Evolutionary conservation across 768 basidiomycete genomes (phyloP), one percentile per base, ranked within the genome.

Genomic region (Lentinula guzmanii): DNA sequence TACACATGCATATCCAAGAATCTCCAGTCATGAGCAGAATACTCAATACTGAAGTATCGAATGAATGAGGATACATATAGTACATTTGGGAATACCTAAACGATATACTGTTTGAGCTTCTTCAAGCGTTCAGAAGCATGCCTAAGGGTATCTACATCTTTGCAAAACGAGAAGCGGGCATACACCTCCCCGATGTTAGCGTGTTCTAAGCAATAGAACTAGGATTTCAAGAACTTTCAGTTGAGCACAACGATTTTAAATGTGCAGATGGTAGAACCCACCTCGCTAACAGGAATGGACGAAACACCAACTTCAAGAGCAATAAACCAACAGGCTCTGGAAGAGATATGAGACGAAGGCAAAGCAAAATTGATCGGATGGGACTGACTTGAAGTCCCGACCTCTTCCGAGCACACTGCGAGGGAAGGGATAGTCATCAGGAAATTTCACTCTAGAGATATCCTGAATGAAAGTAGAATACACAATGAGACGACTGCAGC

Each of bases 151-250:
- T 91, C 92, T 21, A 86, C 65, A 68, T 98, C 96, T 70, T 99
- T 99, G 81, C 97, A 98, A 79, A 97, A 95, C 1, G 95, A 89
- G 71, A 98, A 98, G 60, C 93, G 84, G 21, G 83, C 86, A 70
- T 88, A 96, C 52, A 79, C 86, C 72, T 96, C 95, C 33, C 95
- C 95, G 58, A 97, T 92, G 61, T 74, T 74, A 24, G 86, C 81
- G 70, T 98, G 95, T 60, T 93, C 91, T 66, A 86, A 81, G 69
- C 93, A 94, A 75, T 96, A 98, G 75, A 98, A 98, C 92, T 95
- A 61, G 2, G 21, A 9, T 35, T 35, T 62, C 50, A 33, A 54
- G 41, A 57, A 34, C 28, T 28, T 28, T 28, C 42, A 48, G 0
- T 24, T 48, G 0, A 48, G 46, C n/a, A 18, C 4, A 18, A 24